phyloP scores from a whole-genome alignment of 441 rosid species.

The Cnidoscolus chayamansa region DNA sequence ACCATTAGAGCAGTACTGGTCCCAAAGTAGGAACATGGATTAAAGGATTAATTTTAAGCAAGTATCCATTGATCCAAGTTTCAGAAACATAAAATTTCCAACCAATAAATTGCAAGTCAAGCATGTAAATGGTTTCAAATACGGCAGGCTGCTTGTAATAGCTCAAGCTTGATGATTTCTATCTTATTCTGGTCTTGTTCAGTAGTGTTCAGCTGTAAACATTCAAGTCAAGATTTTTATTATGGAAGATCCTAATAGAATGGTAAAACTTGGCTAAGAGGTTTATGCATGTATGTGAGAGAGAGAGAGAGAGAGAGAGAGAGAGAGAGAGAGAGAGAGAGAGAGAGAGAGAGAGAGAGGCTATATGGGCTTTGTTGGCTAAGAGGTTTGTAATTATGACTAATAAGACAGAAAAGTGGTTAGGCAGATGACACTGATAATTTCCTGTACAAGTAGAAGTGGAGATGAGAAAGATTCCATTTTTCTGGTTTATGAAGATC shows the following conservation, averaged over 20 bases:
- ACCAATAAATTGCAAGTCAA: background rate
- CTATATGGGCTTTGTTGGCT: too few species aligned
- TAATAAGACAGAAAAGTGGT: background rate
- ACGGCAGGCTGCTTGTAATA: background rate
- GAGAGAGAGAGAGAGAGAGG: too few species aligned
- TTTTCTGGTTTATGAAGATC: background rate
- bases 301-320: background rate
- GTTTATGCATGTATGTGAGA: background rate
- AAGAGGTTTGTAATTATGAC: too few species aligned
- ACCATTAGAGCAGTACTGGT: background rate
- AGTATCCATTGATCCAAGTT: background rate
- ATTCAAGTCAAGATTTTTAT: background rate
- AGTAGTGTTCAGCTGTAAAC: background rate
- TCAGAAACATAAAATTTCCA: background rate
- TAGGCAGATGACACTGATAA: background rate
- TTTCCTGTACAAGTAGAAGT: background rate
- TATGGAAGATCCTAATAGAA: background rate
- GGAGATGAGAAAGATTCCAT: slow-evolving; percentile 15
- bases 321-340: background rate
- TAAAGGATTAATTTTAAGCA: background rate
- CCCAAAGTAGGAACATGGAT: background rate
- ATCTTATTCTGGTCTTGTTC: background rate
- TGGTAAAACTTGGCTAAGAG: background rate
- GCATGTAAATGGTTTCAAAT: background rate
- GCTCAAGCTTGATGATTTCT: background rate